Conservation (phyloP, 768 basidiomycete genomes). For the Rhodocollybia butyracea region DNA sequence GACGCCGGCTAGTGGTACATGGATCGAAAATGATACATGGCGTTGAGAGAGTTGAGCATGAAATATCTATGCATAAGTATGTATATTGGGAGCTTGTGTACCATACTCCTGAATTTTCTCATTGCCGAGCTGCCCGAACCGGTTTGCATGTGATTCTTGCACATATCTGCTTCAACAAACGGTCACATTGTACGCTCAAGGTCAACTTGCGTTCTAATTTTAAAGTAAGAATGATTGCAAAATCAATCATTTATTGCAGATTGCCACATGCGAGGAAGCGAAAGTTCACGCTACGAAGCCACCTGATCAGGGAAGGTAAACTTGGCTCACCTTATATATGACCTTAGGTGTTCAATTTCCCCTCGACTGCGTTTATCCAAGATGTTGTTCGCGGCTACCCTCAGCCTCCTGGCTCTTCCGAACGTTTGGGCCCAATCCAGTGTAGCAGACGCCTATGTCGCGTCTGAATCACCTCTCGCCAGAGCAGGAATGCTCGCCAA, state of each 20-base stretch:
- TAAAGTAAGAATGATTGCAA: no score
- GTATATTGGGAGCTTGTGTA: no score
- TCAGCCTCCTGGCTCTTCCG: not conserved
- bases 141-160: no score
- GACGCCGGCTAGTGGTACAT: conserved; percentile 43
- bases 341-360: not conserved
- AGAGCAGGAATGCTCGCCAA: conserved; percentile 49
- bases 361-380: not conserved
- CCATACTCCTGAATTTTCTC: no score
- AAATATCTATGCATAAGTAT: not conserved
- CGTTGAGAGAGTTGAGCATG: conserved; percentile 17
- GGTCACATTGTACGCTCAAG: no score
- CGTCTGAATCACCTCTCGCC: not conserved
- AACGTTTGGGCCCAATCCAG: conserved; percentile 2
- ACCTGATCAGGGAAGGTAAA: no score
- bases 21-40: conserved; percentile 43
- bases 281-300: no score
- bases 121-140: no score
- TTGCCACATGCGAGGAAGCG: no score
- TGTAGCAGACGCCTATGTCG: not conserved
- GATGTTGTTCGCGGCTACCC: not conserved
- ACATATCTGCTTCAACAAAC: no score
- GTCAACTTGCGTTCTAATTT: no score
- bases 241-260: no score
- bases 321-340: not conserved